Evolutionary conservation across 2,329 filamentous ascomycete genomes (phyloP), one percentile per base, ranked within the genome.

Genomic region (Colletotrichum horii): DNA sequence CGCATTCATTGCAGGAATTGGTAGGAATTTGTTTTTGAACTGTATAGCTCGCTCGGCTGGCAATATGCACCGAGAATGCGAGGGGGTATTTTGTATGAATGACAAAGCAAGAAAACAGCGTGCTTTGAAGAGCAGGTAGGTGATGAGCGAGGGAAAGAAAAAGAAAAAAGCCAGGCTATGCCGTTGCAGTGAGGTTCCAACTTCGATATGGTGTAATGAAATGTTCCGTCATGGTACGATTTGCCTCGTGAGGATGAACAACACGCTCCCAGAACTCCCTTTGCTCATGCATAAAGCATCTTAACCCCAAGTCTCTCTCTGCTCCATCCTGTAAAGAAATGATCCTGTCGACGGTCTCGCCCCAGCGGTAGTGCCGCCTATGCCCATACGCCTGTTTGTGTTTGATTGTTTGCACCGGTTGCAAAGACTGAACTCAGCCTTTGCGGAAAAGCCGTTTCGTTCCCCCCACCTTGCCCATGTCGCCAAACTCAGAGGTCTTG

Each of bases 401-500:
- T 48, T n/a, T 52, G 48, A 24, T 36, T 62, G 15, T n/a, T 66
- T 58, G 32, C 30, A 61, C 52, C 38, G 58, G 48, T 22, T 62
- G 22, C 24, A 28, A 32, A 36, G 32, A 52, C 28, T 26, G 8
- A 4, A 55, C 43, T 73, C 62, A 78, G 34, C 77, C 82, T 83
- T 88, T 88, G 80, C 92, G 88, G 80, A 94, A 95, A 66, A 96
- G 82, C 79, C 94, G 89, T 85, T 94, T 94, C 19, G 94, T 96
- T 9, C 90, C 91, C 3, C 94, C 94, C 7, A 93, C 92, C 82
- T 91, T 94, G 60, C 93, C 93, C 78, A 96, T 84, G 78, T 95
- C 93, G 24, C 92, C 93, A 83, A 95, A 94, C 76, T 82, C 81
- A 22, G 84, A 80, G 24, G 83, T 77, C 66, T 83, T 84, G 64